Base-by-base conservation (phyloP, 768 basidiomycete species). In the Tulasnella sp. region DNA sequence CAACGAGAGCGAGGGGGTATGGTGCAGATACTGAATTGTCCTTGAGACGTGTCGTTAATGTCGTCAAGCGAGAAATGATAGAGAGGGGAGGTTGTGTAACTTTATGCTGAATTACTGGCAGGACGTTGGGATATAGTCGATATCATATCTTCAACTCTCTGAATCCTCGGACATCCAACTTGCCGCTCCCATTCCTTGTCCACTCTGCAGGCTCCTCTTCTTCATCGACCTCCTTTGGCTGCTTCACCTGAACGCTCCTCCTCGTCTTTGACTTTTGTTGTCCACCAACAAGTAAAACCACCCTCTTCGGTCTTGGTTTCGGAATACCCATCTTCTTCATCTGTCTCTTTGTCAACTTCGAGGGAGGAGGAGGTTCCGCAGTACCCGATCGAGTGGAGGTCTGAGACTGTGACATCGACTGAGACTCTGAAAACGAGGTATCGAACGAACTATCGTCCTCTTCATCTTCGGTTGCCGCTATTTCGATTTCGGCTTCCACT, bases 141-240 rank as follows among this genome's bases (percentile, higher is more conserved):
- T 34, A 7, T 57, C 52, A 77, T 55, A 85, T 85, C 73, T 74
- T 81, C 63, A 85, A 63, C 66, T 85, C 83, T 58, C 81, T 68
- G 64, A 85, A 85, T 47, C 83, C 83, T 47, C 83, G 70, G 47
- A 85, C 81, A 62, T 85, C 83, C 53, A 85, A 63, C 59, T 82
- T 67, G 45, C 82, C 83, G 28, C 75, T 73, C 56, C 82, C 82
- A 64, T 81, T 85, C 63, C 65, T 70, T 59, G 65, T 67, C 82
- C 83, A 84, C 61, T 57, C 56, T 32, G 45, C 35, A n/a, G 31
- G 8, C 2, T 37, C 57, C 9, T 47, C 56, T 7, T 27, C 49
- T 69, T 12, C 65, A 12, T 29, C 58, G 8, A 60, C 60, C 20
- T 58, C 58, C 0, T 42, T 58, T 25, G 58, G 64, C 25, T 55